A percentile compares a stretch with the other conserved stretches of the same genome.
Evolutionary conservation across 208 protist species (phyloP).

Genomic region (Leishmania tarentolae): DNA sequence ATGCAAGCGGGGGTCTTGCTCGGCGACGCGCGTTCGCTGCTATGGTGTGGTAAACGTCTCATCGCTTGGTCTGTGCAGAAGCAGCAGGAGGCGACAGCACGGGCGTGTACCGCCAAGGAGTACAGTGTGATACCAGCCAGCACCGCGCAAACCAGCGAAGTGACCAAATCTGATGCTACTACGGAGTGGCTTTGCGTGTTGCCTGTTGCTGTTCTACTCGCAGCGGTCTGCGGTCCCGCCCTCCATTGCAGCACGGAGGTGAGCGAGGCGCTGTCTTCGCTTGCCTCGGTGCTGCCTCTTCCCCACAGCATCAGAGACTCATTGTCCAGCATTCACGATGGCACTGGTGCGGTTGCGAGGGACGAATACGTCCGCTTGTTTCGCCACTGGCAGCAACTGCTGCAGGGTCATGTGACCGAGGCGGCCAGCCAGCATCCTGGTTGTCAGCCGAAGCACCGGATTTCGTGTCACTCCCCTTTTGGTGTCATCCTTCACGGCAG

Average conservation of each 20-base stretch:
- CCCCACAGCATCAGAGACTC: not conserved
- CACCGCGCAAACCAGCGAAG: not conserved
- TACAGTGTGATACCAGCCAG: not conserved
- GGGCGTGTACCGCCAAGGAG: not conserved
- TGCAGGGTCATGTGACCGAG: not conserved
- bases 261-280: conserved; percentile 8
- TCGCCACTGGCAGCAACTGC: conserved; percentile 7
- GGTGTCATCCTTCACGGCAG: not conserved
- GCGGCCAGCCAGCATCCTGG: not conserved
- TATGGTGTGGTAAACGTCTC: conserved; percentile 19
- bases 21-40: conserved; percentile 10
- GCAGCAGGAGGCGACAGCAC: not conserved
- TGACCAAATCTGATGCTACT: not conserved
- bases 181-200: conserved; percentile 26
- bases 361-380: conserved; percentile 3
- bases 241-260: not conserved
- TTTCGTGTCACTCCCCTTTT: not conserved
- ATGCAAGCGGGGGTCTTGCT: conserved; percentile 34
- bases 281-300: conserved; percentile 7
- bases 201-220: conserved; percentile 3
- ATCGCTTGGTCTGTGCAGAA: not conserved
- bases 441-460: not conserved
- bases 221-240: not conserved
- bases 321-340: not conserved
- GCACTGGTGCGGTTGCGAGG: not conserved